Percentiles rank a stretch among this genome's conserved stretches.
These are phyloP conservation scores for Sporothrix brasiliensis DNA, from an alignment of 2,329 filamentous ascomycete species.

Conservation along the genomic window DNA sequence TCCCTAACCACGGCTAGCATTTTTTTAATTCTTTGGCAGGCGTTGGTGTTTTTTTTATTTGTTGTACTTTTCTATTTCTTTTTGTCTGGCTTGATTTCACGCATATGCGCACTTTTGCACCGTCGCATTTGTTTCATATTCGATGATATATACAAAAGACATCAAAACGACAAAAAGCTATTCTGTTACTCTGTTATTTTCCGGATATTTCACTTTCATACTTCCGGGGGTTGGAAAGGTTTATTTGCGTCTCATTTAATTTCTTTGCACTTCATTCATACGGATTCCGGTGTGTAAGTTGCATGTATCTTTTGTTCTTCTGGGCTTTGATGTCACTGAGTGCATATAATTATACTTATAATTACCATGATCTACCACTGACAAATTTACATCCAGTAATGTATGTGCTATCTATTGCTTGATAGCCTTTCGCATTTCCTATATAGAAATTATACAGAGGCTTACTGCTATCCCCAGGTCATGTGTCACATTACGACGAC, in stretches of 20 bases:
- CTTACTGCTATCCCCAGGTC: background rate
- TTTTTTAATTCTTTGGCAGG: background rate
- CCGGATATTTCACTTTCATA: background rate
- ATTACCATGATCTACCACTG: too few species aligned
- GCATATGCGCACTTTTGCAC: background rate
- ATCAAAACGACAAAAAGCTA: constrained; percentile 18
- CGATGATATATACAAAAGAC: constrained; percentile 21
- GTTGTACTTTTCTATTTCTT: background rate
- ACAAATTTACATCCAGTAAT: background rate
- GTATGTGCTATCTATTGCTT: background rate
- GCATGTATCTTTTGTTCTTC: too few species aligned
- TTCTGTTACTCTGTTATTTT: background rate
- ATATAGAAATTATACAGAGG: background rate
- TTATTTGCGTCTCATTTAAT: background rate
- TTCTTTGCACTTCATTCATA: background rate
- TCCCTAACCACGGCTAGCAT: background rate
- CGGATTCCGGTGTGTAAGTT: background rate
- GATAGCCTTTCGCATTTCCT: background rate
- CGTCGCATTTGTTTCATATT: background rate
- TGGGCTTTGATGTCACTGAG: too few species aligned
- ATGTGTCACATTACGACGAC: background rate
- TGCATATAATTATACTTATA: too few species aligned
- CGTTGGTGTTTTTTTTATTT: background rate
- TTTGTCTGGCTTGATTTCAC: background rate
- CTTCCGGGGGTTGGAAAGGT: background rate